phyloP scores from a whole-genome alignment of 2,329 filamentous ascomycete species.

The Venturia nashicola region DNA sequence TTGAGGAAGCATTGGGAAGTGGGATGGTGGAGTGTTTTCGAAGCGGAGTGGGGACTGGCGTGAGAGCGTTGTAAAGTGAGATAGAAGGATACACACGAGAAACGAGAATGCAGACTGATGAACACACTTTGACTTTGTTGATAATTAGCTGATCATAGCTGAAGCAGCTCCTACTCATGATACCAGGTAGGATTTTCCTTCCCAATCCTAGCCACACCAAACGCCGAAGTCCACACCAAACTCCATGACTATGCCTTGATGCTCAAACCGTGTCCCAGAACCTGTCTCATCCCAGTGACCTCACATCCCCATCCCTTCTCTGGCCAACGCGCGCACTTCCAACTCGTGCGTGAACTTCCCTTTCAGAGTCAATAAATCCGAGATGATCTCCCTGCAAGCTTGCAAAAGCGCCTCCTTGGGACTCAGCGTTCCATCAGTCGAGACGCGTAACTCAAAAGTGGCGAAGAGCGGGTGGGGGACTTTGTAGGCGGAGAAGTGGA shows the following conservation, averaged over 20 bases:
- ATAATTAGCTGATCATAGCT: not conserved
- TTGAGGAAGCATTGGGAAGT: constrained; percentile 58
- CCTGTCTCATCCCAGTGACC: not conserved
- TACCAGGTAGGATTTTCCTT: not conserved
- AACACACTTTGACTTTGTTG: not conserved
- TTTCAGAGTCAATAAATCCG: constrained; percentile 65
- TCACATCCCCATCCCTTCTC: constrained; percentile 37
- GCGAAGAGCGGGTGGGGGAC: constrained; percentile 34
- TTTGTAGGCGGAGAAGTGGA: constrained; percentile 89
- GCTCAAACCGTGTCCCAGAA: not conserved
- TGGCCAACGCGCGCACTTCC: constrained; percentile 49
- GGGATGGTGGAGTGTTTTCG: constrained; percentile 64
- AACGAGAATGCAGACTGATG: not conserved
- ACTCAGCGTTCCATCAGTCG: constrained; percentile 78
- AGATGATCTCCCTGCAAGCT: constrained; percentile 71
- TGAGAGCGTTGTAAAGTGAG: constrained; percentile 23
- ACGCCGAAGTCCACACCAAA: not conserved
- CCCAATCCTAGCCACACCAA: not conserved
- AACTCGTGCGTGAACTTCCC: constrained; percentile 89
- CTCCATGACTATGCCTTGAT: not conserved
- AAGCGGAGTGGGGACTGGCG: constrained; percentile 58
- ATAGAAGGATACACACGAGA: not conserved
- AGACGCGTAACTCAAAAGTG: constrained; percentile 62
- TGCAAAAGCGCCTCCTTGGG: constrained; percentile 81
- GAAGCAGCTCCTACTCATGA: not conserved